Percentiles rank a stretch among this genome's conserved stretches.
These are phyloP conservation scores for Periconia macrospinosa DNA, from an alignment of 2,329 filamentous ascomycete species.

Conservation along the genomic window DNA sequence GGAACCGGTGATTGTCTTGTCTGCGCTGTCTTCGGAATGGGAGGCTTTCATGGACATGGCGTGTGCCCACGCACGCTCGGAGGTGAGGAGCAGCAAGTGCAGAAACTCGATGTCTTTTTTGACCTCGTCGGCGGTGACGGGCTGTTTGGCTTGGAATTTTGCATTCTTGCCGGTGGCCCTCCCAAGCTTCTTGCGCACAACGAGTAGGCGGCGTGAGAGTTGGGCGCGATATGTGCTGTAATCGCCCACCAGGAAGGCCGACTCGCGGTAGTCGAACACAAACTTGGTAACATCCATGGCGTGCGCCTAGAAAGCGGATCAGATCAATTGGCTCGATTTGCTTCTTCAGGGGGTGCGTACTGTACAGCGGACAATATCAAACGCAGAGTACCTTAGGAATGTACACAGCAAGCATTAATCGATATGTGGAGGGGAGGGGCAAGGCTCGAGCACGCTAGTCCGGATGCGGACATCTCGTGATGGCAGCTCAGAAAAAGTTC, in stretches of 20 bases:
- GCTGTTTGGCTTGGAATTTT: constrained; percentile 75
- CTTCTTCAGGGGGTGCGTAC: too few species aligned
- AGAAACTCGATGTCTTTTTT: constrained; percentile 67
- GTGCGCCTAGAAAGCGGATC: neutral
- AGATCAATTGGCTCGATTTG: too few species aligned
- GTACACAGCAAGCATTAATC: too few species aligned
- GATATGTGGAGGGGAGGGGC: too few species aligned
- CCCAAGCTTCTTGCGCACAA: constrained; percentile 80
- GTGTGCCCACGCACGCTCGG: constrained; percentile 92
- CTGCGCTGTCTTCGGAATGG: constrained; percentile 72
- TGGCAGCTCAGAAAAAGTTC: constrained; percentile 23
- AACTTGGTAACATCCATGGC: constrained; percentile 89
- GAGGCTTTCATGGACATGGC: constrained; percentile 91
- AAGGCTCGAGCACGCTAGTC: constrained; percentile 13
- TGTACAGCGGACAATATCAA: too few species aligned
- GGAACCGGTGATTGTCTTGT: constrained; percentile 74
- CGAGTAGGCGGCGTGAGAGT: constrained; percentile 78
- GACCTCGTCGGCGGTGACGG: constrained; percentile 75
- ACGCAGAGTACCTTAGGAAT: too few species aligned
- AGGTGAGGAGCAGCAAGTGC: constrained; percentile 74
- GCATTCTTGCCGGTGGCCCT: constrained; percentile 81
- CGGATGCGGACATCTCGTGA: constrained; percentile 18
- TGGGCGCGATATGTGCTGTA: constrained; percentile 82
- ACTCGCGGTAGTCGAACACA: constrained; percentile 76
- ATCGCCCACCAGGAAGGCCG: constrained; percentile 84